phyloP scores from a whole-genome alignment of 306 rosid species.

The Vicia faba region DNA sequence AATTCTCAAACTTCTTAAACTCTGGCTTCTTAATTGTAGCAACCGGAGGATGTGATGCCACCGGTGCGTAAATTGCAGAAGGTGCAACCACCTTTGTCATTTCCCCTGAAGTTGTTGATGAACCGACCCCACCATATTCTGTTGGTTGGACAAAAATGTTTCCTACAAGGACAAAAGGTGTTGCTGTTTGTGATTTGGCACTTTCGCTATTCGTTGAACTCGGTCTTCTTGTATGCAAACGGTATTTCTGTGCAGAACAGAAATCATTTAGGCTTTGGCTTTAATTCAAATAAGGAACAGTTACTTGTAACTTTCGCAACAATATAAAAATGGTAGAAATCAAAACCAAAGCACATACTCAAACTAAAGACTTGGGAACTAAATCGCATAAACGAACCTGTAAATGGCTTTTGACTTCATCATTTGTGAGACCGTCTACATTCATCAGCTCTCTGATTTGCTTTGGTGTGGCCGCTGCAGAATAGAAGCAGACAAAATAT shows the following conservation, averaged over 20 bases:
- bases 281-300: constrained; percentile 9
- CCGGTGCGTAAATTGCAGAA: constrained; percentile 64
- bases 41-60: constrained; percentile 50
- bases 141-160: constrained; percentile 74
- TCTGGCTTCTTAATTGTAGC: constrained; percentile 41
- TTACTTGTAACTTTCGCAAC: constrained; percentile 6
- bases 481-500: constrained; percentile 30
- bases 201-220: constrained; percentile 52
- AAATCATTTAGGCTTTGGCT: constrained; percentile 2
- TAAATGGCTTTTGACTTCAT: constrained; percentile 97
- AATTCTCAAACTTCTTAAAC: constrained; percentile 35
- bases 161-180: constrained; percentile 80
- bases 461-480: constrained; percentile 91
- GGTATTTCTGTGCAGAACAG: constrained; percentile 64
- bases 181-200: constrained; percentile 51
- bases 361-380: constrained; percentile 6
- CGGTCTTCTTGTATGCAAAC: constrained; percentile 79
- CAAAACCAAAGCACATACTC: background rate
- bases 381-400: constrained; percentile 60
- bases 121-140: constrained; percentile 57
- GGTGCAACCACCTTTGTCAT: constrained; percentile 38
- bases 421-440: constrained; percentile 94
- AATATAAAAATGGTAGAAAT: background rate
- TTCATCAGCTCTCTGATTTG: constrained; percentile 91
- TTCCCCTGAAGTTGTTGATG: constrained; percentile 48